phyloP scores from a whole-genome alignment of 495 filamentous ascomycete genomes.

The Hypoxylon cercidicola region DNA sequence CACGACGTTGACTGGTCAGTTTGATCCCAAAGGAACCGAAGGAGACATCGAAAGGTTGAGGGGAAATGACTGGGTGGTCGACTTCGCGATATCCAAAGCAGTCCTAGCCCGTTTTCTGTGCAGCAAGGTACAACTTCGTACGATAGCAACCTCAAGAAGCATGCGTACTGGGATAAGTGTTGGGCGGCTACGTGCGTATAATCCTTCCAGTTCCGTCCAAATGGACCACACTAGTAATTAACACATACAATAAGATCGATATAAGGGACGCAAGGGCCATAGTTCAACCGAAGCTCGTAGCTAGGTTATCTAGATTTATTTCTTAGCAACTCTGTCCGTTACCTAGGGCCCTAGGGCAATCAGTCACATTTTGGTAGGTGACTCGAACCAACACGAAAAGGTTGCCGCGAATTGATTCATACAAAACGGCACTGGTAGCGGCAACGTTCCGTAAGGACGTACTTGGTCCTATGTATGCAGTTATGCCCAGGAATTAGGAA shows the following conservation, averaged over 20 bases:
- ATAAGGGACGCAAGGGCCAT: no score
- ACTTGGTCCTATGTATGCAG: conserved; percentile 14
- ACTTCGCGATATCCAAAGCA: no score
- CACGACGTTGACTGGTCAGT: conserved; percentile 6
- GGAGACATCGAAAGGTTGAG: background rate
- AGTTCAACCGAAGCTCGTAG: no score
- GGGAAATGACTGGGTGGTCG: background rate
- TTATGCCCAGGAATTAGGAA: conserved; percentile 8
- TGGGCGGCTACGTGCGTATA: conserved; percentile 11
- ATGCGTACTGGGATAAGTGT: conserved; percentile 3
- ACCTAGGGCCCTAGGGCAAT: background rate
- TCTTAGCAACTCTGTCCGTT: conserved; percentile 1
- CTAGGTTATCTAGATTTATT: background rate
- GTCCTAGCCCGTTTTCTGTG: no score
- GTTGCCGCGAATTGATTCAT: conserved; percentile 9
- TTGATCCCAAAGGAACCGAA: conserved; percentile 3
- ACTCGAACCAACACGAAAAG: background rate
- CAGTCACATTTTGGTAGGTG: conserved; percentile 6
- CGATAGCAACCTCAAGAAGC: background rate
- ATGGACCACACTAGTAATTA: no score
- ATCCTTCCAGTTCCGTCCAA: background rate
- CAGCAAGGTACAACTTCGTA: no score
- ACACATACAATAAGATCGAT: conserved; percentile 1
- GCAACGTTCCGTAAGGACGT: conserved; percentile 5
- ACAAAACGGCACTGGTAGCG: conserved; percentile 10